A percentile compares a stretch with the other conserved stretches of the same genome.
These are phyloP conservation scores for Marasmius tenuissimus DNA, from an alignment of 1,284 basidiomycete species.

Conservation along the genomic window DNA sequence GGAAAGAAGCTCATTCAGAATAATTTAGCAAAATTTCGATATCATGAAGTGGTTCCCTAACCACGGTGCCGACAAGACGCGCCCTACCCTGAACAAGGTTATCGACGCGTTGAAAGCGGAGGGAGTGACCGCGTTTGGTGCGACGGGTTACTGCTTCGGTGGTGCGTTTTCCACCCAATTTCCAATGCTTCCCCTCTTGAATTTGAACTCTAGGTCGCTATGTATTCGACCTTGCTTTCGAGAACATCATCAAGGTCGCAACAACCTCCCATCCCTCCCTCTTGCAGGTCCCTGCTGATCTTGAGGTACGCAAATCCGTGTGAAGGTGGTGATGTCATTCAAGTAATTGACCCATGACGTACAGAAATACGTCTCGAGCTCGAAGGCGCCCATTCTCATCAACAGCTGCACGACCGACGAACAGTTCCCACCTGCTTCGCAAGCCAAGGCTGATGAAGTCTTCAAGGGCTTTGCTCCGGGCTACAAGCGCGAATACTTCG, in stretches of 20 bases:
- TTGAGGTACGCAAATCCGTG: conserved; percentile 9
- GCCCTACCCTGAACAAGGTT: conserved; percentile 57
- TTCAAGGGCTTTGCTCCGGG: conserved; percentile 55
- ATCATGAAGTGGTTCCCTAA: conserved; percentile 46
- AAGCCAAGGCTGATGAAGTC: conserved; percentile 52
- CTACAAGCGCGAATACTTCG: conserved; percentile 55
- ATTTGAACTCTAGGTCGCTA: conserved; percentile 44
- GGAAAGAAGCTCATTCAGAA: neutral
- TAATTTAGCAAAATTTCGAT: conserved; percentile 36
- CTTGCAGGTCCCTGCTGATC: conserved; percentile 58
- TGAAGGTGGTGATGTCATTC: neutral
- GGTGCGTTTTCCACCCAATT: conserved; percentile 35
- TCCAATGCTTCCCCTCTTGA: neutral
- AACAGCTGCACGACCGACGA: conserved; percentile 59
- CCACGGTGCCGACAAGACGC: conserved; percentile 47
- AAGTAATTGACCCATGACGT: neutral
- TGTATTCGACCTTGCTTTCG: conserved; percentile 68
- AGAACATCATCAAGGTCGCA: conserved; percentile 52
- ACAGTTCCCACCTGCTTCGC: conserved; percentile 48
- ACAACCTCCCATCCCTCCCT: conserved; percentile 70
- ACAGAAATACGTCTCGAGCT: conserved; percentile 47
- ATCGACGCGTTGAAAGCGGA: conserved; percentile 55
- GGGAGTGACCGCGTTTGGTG: conserved; percentile 59
- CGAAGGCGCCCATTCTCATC: conserved; percentile 60
- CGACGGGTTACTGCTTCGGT: conserved; percentile 73